phyloP scores from a whole-genome alignment of 2,329 filamentous ascomycete species.

The Botrytis tulipae region DNA sequence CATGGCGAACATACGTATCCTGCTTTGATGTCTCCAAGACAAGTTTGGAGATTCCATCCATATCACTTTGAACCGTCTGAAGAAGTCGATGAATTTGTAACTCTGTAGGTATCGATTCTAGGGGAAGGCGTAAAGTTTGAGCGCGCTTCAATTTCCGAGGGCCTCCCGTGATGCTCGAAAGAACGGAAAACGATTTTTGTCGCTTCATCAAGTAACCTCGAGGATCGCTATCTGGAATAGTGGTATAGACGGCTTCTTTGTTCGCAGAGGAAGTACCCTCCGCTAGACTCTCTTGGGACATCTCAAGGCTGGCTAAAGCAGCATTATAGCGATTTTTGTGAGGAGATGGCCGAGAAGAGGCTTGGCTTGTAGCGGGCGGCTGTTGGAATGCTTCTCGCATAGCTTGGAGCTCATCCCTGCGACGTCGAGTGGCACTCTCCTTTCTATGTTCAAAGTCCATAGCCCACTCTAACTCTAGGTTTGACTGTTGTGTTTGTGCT shows the following conservation, averaged over 20 bases:
- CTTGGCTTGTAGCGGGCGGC: neutral
- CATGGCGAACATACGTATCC: conserved; percentile 31
- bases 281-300: neutral
- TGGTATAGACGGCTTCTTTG: conserved; percentile 24
- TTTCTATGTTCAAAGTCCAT: conserved; percentile 39
- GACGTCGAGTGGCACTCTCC: conserved; percentile 33
- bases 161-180: conserved; percentile 21
- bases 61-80: conserved; percentile 23
- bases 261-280: conserved; percentile 5
- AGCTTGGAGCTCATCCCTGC: conserved; percentile 31
- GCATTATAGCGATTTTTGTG: conserved; percentile 37
- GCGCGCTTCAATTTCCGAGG: conserved; percentile 28
- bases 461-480: conserved; percentile 35
- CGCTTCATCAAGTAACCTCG: conserved; percentile 37
- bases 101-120: conserved; percentile 33
- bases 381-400: conserved; percentile 19
- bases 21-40: conserved; percentile 15
- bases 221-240: conserved; percentile 36
- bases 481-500: conserved; percentile 10
- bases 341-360: conserved; percentile 28
- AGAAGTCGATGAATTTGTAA: conserved; percentile 29
- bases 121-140: conserved; percentile 34
- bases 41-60: conserved; percentile 20
- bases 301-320: conserved; percentile 31
- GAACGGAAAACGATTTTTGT: conserved; percentile 29